Percentiles rank a stretch among this genome's conserved stretches.
phyloP scores from a whole-genome alignment of 441 rosid genomes.

The Bocquillonia castaneifolia region DNA sequence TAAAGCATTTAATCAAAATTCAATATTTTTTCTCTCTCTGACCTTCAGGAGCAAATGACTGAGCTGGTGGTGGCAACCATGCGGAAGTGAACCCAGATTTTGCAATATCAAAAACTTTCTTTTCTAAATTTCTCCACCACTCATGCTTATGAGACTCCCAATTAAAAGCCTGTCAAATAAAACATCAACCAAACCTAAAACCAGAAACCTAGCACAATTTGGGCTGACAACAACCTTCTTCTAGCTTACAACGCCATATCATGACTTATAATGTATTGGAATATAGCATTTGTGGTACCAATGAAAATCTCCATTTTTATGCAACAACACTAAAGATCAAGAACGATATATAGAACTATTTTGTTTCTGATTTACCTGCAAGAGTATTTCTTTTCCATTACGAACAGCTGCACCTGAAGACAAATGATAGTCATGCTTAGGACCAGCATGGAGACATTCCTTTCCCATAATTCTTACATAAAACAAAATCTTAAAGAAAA shows the following conservation, averaged over 20 bases:
- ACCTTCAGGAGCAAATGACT: slow-evolving; percentile 88
- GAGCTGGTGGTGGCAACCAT: slow-evolving; percentile 82
- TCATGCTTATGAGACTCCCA: slow-evolving; percentile 92
- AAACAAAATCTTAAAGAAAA: neutral
- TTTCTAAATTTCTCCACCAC: slow-evolving; percentile 86
- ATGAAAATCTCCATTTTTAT: neutral
- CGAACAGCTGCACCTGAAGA: slow-evolving; percentile 49
- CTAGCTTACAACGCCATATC: neutral
- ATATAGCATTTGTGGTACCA: neutral
- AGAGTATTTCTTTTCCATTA: slow-evolving; percentile 70
- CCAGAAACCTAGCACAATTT: neutral
- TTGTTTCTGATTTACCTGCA: slow-evolving; percentile 47
- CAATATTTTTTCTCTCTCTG: slow-evolving; percentile 13
- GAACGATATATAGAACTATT: neutral
- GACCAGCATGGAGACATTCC: neutral
- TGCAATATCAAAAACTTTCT: slow-evolving; percentile 64
- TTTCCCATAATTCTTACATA: neutral
- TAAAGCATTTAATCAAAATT: neutral
- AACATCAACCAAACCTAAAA: slow-evolving; percentile 21
- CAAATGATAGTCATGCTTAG: slow-evolving; percentile 1
- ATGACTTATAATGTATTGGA: neutral
- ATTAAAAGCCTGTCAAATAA: slow-evolving; percentile 59
- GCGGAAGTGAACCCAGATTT: slow-evolving; percentile 82
- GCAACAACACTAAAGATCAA: neutral
- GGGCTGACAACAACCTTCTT: neutral